A percentile compares a stretch with the other conserved stretches of the same genome.
Conservation (phyloP, 495 filamentous ascomycete genomes). For the Penicillium canescens region DNA sequence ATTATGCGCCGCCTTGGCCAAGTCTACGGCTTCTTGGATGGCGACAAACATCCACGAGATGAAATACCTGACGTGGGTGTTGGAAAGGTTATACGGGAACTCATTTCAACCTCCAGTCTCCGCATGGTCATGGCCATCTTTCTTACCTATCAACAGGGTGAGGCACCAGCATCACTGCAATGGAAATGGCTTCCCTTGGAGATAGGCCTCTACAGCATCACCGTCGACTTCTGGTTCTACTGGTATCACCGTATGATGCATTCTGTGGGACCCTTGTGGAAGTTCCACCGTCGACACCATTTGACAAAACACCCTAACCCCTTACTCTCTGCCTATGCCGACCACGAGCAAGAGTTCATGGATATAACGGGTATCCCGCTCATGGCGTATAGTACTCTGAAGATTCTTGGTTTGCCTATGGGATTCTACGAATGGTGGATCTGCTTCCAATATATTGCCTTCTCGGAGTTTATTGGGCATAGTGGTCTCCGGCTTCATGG, state of each 20-base stretch:
- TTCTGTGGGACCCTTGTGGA: slow-evolving; percentile 20
- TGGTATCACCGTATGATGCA: slow-evolving; percentile 33
- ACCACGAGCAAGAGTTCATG: slow-evolving; percentile 32
- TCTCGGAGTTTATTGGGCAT: slow-evolving; percentile 30
- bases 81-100: slow-evolving; percentile 22
- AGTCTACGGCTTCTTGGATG: slow-evolving; percentile 27
- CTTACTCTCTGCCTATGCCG: slow-evolving; percentile 28
- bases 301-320: slow-evolving; percentile 32
- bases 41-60: slow-evolving; percentile 30
- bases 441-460: slow-evolving; percentile 31
- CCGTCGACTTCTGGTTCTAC: slow-evolving; percentile 9
- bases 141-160: slow-evolving; percentile 39
- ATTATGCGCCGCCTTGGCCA: slow-evolving; percentile 28
- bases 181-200: slow-evolving; percentile 28
- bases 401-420: slow-evolving; percentile 23
- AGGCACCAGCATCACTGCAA: slow-evolving; percentile 12
- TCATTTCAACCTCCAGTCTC: slow-evolving; percentile 22
- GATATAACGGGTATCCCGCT: slow-evolving; percentile 29
- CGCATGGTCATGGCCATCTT: slow-evolving; percentile 26
- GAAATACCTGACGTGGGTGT: slow-evolving; percentile 29
- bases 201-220: slow-evolving; percentile 28
- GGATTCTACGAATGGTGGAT: slow-evolving; percentile 34
- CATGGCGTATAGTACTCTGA: slow-evolving; percentile 25
- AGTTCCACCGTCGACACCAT: slow-evolving; percentile 30
- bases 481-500: slow-evolving; percentile 28